Base-by-base conservation (phyloP, 148 eudicot species). In the Polygonum maritimum region DNA sequence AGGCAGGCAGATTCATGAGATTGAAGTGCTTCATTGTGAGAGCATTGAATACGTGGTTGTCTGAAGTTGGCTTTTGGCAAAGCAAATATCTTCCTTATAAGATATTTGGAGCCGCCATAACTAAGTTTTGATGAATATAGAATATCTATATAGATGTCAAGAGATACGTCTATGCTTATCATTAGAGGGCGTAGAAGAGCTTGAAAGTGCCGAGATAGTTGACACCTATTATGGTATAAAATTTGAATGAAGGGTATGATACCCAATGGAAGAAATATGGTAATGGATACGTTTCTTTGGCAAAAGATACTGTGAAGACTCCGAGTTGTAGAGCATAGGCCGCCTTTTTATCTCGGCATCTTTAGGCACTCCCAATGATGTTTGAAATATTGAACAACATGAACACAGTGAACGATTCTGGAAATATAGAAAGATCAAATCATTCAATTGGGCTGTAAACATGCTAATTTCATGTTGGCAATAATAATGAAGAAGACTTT, bases 241-340 rank as follows among this genome's bases (percentile, higher is more conserved):
- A 10, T 36, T 12, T 35, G 7, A 5, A 44, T 44, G 47, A 44
- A 44, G 6, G 9, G 45, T 7, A 67, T 2, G 71, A 67, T 36
- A 63, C 38, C 13, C 39, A 36, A 15, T 38, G 71, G 19, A 2
- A 16, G 71, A 67, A 35, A 67, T 67, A 19, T 13, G 38, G 48
- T 71, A 49, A 77, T 86, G 98, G 96, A 94, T 94, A 94, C 97
- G 92, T 22, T 83, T 83, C 76, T 77, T 73, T 31, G 88, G 89
- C 74, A 94, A 84, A 75, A 81, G 81, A 72, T 83, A 81, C 54
- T 90, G 74, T 39, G 87, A 82, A 72, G 38, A 36, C 67, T 78
- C 86, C 82, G 78, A 21, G 51, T 76, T 86, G 79, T 94, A 94
- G 80, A 94, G 84, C 44, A 85, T 79, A 40, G 78, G 83, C 87